A percentile compares a stretch with the other conserved stretches of the same genome.
Conservation (phyloP, 2,329 filamentous ascomycete species). For the Monilinia fructicola region DNA sequence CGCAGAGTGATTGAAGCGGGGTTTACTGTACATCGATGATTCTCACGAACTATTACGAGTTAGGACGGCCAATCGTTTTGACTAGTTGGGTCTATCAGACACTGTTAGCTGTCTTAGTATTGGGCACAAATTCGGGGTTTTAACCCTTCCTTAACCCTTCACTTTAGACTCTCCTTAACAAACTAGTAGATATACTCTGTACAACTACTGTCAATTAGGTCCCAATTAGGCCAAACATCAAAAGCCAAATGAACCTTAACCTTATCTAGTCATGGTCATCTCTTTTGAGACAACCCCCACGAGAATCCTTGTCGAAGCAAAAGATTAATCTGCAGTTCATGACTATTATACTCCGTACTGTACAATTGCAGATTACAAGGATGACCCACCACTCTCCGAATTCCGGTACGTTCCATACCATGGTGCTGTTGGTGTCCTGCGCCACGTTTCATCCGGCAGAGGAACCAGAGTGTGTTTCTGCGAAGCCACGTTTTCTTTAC, state of each 20-base stretch:
- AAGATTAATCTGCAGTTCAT: background rate
- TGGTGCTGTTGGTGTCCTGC: background rate
- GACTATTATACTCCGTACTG: background rate
- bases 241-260: background rate
- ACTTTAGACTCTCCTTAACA: background rate
- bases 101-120: background rate
- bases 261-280: slow-evolving; percentile 2
- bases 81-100: background rate
- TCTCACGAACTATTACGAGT: background rate
- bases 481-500: slow-evolving; percentile 1
- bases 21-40: background rate
- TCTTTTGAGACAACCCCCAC: slow-evolving; percentile 11
- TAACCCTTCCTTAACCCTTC: background rate
- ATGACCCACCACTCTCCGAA: slow-evolving; percentile 20
- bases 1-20: slow-evolving; percentile 16
- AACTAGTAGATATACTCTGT: background rate
- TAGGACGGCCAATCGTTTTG: background rate
- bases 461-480: background rate
- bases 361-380: slow-evolving; percentile 14
- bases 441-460: slow-evolving; percentile 16
- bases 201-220: no score
- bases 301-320: background rate
- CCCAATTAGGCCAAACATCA: slow-evolving; percentile 1
- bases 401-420: slow-evolving; percentile 3
- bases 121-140: slow-evolving; percentile 2